These are phyloP conservation scores for Fusarium sp. DNA, from an alignment of 2,329 filamentous ascomycete genomes.

Conservation along the genomic window DNA sequence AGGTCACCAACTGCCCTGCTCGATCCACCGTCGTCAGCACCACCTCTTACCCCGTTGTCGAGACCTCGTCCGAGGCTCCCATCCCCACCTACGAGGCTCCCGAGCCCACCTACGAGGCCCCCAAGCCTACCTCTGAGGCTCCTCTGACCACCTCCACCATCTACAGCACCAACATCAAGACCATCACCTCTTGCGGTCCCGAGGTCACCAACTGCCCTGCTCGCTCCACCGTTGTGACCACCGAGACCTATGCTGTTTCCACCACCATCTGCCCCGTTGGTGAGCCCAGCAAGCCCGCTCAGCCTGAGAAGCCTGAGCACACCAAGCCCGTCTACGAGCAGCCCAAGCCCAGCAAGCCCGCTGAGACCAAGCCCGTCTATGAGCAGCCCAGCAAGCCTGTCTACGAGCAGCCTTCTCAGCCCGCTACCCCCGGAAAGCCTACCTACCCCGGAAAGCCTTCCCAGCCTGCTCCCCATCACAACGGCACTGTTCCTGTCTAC, in stretches of 20 bases:
- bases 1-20: conserved; percentile 46
- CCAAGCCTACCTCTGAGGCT: conserved; percentile 38
- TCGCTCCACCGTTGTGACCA: conserved; percentile 51
- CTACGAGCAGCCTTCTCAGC: background rate
- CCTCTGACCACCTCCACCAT: conserved; percentile 64
- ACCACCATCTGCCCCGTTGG: conserved; percentile 55
- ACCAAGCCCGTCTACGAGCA: conserved; percentile 6
- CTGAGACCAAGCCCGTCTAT: conserved; percentile 24
- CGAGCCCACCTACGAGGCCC: conserved; percentile 17
- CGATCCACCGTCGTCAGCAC: conserved; percentile 37
- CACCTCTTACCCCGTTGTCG: conserved; percentile 31
- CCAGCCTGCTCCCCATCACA: conserved; percentile 27
- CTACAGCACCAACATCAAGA: conserved; percentile 69
- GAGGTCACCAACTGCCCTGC: conserved; percentile 73
- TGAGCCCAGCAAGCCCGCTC: conserved; percentile 31
- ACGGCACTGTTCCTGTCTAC: conserved; percentile 41
- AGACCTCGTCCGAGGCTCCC: conserved; percentile 43
- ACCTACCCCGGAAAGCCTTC: conserved; percentile 16
- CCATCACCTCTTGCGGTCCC: conserved; percentile 71
- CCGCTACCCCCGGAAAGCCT: conserved; percentile 10
- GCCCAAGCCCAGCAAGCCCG: conserved; percentile 14
- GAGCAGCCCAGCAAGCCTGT: conserved; percentile 27
- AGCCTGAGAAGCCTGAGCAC: conserved; percentile 25
- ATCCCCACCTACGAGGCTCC: conserved; percentile 52
- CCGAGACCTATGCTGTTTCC: conserved; percentile 53